Evolutionary conservation across 805 yeast species (phyloP).

Genomic region (Starmerella riodocensis): DNA sequence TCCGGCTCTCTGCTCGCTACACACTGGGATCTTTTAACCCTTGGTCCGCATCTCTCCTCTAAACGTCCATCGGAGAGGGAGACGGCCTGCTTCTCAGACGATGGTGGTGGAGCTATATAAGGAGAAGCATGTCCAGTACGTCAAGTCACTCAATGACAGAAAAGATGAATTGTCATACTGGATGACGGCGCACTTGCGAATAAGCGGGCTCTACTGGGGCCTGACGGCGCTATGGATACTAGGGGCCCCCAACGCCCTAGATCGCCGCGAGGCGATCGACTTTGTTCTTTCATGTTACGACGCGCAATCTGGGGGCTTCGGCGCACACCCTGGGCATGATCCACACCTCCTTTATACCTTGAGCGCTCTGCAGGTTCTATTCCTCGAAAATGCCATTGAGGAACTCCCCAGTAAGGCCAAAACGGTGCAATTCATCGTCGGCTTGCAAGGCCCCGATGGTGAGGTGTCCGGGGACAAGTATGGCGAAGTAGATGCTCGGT

Average conservation of each 20-base stretch:
- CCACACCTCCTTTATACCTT: constrained; percentile 74
- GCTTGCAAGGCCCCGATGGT: constrained; percentile 47
- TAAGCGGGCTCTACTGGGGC: constrained; percentile 94
- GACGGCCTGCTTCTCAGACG: too few species aligned
- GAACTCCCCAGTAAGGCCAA: constrained; percentile 25
- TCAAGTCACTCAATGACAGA: constrained; percentile 40
- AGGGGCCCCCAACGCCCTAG: constrained; percentile 42
- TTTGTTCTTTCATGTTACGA: constrained; percentile 57
- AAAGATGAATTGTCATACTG: constrained; percentile 62
- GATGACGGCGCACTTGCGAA: constrained; percentile 76
- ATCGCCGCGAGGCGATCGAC: constrained; percentile 47
- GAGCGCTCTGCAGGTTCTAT: constrained; percentile 71
- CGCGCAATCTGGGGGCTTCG: constrained; percentile 51
- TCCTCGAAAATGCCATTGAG: constrained; percentile 49
- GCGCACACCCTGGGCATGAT: constrained; percentile 80
- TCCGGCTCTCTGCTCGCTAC: too few species aligned
- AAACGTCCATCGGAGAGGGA: too few species aligned
- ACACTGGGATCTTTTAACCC: too few species aligned
- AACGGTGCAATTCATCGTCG: constrained; percentile 27
- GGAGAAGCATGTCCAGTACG: constrained; percentile 48
- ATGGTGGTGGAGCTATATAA: constrained; percentile 20
- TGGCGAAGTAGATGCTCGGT: constrained; percentile 89
- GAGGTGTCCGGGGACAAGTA: constrained; percentile 80
- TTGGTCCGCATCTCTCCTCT: too few species aligned
- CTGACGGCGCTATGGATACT: constrained; percentile 57